Conservation (phyloP, 495 filamentous ascomycete species). For the Neohortaea acidophila region DNA sequence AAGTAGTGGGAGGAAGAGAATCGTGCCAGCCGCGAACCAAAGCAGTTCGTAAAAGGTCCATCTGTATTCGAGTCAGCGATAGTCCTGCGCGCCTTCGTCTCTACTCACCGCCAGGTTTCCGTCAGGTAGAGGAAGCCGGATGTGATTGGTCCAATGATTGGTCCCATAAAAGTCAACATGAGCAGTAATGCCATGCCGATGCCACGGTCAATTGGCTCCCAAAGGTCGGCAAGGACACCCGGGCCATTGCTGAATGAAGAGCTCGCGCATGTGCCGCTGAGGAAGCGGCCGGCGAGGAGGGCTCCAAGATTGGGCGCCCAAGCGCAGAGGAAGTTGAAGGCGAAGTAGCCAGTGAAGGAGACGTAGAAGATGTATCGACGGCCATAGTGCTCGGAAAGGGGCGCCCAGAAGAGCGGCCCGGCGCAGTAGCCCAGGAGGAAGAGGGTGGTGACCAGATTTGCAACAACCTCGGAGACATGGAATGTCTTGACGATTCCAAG, state of each 20-base stretch:
- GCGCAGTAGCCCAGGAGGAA: constrained; percentile 37
- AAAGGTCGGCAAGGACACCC: constrained; percentile 36
- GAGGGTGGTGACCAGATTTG: constrained; percentile 33
- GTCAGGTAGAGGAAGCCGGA: constrained; percentile 27
- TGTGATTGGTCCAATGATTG: background rate
- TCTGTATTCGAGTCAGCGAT: constrained; percentile 31
- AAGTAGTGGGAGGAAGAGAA: constrained; percentile 32
- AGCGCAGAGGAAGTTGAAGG: constrained; percentile 36
- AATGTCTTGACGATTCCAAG: constrained; percentile 30
- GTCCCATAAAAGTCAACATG: constrained; percentile 19
- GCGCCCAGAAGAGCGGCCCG: constrained; percentile 35
- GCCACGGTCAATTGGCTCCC: constrained; percentile 34
- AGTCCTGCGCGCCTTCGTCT: too few species aligned
- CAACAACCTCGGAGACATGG: constrained; percentile 26
- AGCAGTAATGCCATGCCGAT: constrained; percentile 30
- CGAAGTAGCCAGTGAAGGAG: constrained; percentile 29
- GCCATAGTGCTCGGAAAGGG: constrained; percentile 37
- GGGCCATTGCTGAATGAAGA: constrained; percentile 34
- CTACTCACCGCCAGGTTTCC: background rate
- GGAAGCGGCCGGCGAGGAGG: constrained; percentile 34
- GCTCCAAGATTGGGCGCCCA: constrained; percentile 33
- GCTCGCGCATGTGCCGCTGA: constrained; percentile 34
- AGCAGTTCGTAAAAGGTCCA: constrained; percentile 34
- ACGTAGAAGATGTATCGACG: constrained; percentile 33
- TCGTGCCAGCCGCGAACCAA: constrained; percentile 28